Conservation (phyloP, 345 rosid species). For the Syzygium jambos region DNA sequence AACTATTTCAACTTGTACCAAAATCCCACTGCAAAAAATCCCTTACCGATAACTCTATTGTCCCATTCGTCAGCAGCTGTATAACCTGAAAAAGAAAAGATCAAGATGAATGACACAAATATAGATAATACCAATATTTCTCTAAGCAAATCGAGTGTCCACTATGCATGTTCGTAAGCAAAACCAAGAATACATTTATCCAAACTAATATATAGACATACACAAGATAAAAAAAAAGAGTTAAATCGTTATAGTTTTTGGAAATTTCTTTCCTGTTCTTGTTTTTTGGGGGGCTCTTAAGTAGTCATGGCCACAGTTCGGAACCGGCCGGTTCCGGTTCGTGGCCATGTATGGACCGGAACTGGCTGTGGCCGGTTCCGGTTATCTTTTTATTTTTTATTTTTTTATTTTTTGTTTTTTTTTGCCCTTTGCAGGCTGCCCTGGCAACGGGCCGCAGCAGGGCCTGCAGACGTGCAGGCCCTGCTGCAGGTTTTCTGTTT, state of each 20-base stretch:
- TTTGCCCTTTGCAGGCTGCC: no score
- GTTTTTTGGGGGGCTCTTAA: not conserved
- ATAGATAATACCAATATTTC: not conserved
- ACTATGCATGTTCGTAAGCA: fast-evolving
- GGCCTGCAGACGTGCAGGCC: no score
- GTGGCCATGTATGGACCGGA: no score
- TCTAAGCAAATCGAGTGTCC: not conserved
- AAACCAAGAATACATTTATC: not conserved
- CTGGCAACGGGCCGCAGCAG: no score
- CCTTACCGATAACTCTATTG: not conserved
- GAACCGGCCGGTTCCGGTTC: no score
- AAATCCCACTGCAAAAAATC: not conserved
- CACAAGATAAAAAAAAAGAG: not conserved
- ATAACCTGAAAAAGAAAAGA: fast-evolving
- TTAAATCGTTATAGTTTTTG: not conserved
- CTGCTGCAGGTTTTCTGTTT: no score
- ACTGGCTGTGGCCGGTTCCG: no score
- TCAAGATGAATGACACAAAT: fast-evolving
- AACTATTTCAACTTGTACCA: not conserved
- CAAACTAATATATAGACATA: not conserved
- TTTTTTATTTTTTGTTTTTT: no score
- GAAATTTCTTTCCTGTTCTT: not conserved
- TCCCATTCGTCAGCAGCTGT: fast-evolving
- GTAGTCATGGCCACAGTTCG: no score
- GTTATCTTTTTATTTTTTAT: no score